Evolutionary conservation across 768 basidiomycete genomes (phyloP), one percentile per base, ranked within the genome.

Genomic region (Collybia mongolica): DNA sequence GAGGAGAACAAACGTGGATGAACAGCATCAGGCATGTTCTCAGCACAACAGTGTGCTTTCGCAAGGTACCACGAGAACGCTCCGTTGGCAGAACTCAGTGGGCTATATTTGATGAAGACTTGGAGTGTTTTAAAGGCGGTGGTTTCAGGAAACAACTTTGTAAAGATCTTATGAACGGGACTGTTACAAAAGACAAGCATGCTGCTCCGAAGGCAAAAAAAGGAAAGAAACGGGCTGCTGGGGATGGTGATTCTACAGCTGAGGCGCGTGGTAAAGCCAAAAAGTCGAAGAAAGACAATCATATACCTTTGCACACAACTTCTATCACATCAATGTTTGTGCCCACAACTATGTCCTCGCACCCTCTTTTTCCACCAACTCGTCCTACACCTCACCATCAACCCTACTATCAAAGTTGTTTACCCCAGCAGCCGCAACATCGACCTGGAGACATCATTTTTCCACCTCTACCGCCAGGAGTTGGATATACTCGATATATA

Each of bases 1-100:
- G 90, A 51, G 88, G 88, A 18, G 94, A 98, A 60, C 82, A 88
- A 3, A 96, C 93, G 5, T 98, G 96, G 96, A 94, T 95, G 84
- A 97, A 97, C 68, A 95, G 93, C 48, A 93, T 98, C 52, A 82
- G 96, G n/a, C 95, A 98, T 68, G 94, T 95, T 42, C 78, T 98
- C 20, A 93, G 90, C 55, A 92, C 94, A 2, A 96, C 95, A 39
- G 82, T 88, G 32, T 88, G 88, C 59, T 98, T 97, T 67, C 83
- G 92, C 54, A 97, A 96, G 59, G 82, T 88, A 0, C 81, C 84
- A 2, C 75, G 93, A 18, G 86, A 90, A 51, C 81, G 87, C 11
- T 77, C 83, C 20, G 79, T 88, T 28, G 91, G 93, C 28, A 82
- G 92, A 42, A 90, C 90, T 19, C 79, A 88, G 28, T 95, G 93